These are phyloP conservation scores for Sisymbrium irio DNA, from an alignment of 345 rosid species.

Conservation along the genomic window DNA sequence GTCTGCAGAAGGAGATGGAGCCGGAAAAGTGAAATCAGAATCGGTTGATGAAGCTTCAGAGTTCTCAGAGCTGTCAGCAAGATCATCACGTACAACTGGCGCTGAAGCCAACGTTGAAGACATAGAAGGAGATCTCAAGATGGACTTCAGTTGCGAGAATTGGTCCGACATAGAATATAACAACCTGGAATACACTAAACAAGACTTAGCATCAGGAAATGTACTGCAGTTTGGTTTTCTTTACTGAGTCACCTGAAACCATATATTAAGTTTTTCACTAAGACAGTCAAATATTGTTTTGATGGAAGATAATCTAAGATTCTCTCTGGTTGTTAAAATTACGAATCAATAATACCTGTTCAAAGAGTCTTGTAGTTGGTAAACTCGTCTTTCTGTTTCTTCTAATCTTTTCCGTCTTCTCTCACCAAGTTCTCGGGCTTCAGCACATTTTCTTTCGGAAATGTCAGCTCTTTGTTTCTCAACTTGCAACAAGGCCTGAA, in stretches of 20 bases:
- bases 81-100: constrained; percentile 44
- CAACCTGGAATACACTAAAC: constrained; percentile 87
- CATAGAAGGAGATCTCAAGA: constrained; percentile 54
- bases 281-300: neutral
- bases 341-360: constrained; percentile 59
- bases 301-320: constrained; percentile 3
- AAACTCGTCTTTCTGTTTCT: constrained; percentile 74
- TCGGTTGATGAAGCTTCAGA: constrained; percentile 66
- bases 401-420: constrained; percentile 61
- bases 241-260: neutral
- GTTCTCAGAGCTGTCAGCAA: constrained; percentile 50
- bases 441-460: constrained; percentile 57
- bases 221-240: neutral
- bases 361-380: constrained; percentile 72
- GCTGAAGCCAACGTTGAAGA: constrained; percentile 42
- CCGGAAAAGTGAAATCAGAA: constrained; percentile 65
- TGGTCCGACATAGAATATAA: constrained; percentile 78
- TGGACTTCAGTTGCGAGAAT: constrained; percentile 68
- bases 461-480: constrained; percentile 81
- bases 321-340: constrained; percentile 1
- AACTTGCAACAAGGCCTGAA: constrained; percentile 51
- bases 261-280: neutral
- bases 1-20: constrained; percentile 44
- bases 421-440: constrained; percentile 65
- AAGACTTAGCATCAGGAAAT: constrained; percentile 55